Evolutionary conservation across 2,329 filamentous ascomycete genomes (phyloP), one percentile per base, ranked within the genome.

Genomic region (Coniella vitis): DNA sequence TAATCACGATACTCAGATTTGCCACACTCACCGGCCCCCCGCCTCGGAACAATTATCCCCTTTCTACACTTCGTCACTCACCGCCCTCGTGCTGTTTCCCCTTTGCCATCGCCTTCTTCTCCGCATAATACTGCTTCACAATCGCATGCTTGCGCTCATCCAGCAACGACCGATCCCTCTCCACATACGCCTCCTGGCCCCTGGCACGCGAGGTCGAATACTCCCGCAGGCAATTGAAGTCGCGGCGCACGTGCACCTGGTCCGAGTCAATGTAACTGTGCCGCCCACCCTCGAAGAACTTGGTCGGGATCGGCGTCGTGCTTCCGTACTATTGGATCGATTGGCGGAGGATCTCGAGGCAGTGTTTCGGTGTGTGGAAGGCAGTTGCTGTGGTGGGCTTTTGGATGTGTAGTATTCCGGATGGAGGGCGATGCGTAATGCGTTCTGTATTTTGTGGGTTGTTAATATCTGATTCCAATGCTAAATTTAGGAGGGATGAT

Each of bases 181-280:
- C 29, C 4, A 41, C 31, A 29, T 41, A 47, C 16, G 45, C 45
- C 2, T 35, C 45, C 13, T 47, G 45, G 7, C 45, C 45, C 7
- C 35, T 47, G 13, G 45, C 45, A 8, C 45, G 61, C 0, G 67
- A 53, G 3, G 47, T 48, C 7, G 22, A 25, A 12, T 38, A 51
- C 9, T 50, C 39, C 4, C 51, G 44, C 7, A 53, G 38, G 13
- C 40, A 51, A 13, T 42, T 44, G 36, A 53, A 51, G 13, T 49
- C 38, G 8, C 51, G 51, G 22, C 47, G 50, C 4, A 46, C 43
- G 29, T 53, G 51, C 4, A 48, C 16, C 17, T 53, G 51, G 21
- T 53, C 44, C 10, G 47, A 47, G 35, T 53, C 51, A 25, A 53
- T 53, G 37, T 50, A 53, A 17, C 50, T 46, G 35, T 38, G 51